Percentiles rank a stretch among this genome's conserved stretches.
Evolutionary conservation across 495 filamentous ascomycete species (phyloP).

Genomic region (Podospora bellae-mahoneyi): DNA sequence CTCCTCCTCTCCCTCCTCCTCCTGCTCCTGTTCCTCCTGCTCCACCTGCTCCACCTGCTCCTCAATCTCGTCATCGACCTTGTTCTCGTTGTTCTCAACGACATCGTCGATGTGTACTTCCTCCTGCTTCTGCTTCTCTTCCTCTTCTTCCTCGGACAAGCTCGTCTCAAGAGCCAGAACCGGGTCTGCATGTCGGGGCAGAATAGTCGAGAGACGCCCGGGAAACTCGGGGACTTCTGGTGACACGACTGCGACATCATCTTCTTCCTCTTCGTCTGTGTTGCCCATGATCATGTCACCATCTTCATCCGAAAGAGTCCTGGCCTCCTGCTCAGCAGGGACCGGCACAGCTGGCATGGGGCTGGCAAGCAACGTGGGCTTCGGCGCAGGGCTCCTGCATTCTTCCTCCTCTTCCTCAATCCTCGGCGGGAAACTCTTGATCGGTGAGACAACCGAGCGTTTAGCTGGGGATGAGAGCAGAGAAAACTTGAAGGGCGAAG

Average conservation of each 20-base stretch:
- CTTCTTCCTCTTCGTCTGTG: conserved; percentile 9
- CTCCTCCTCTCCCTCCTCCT: conserved; percentile 8
- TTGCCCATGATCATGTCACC: conserved; percentile 14
- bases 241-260: conserved; percentile 27
- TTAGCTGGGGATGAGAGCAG: conserved; percentile 49
- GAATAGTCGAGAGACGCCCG: conserved; percentile 49
- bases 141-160: conserved; percentile 12
- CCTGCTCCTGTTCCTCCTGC: neutral
- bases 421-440: conserved; percentile 26
- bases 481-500: conserved; percentile 41
- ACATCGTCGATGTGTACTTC: neutral
- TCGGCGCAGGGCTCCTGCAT: conserved; percentile 21
- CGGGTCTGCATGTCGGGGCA: conserved; percentile 49
- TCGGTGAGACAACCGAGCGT: conserved; percentile 40
- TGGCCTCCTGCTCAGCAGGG: neutral
- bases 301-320: conserved; percentile 8
- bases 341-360: conserved; percentile 29
- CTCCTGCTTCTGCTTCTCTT: conserved; percentile 1
- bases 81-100: neutral
- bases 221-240: conserved; percentile 43
- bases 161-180: conserved; percentile 32
- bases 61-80: conserved; percentile 1
- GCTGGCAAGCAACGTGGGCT: conserved; percentile 41
- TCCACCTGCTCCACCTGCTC: conserved; percentile 7
- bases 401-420: conserved; percentile 16